A percentile compares a stretch with the other conserved stretches of the same genome.
phyloP scores from a whole-genome alignment of 768 basidiomycete species.

The Macrolepiota dolichaula region DNA sequence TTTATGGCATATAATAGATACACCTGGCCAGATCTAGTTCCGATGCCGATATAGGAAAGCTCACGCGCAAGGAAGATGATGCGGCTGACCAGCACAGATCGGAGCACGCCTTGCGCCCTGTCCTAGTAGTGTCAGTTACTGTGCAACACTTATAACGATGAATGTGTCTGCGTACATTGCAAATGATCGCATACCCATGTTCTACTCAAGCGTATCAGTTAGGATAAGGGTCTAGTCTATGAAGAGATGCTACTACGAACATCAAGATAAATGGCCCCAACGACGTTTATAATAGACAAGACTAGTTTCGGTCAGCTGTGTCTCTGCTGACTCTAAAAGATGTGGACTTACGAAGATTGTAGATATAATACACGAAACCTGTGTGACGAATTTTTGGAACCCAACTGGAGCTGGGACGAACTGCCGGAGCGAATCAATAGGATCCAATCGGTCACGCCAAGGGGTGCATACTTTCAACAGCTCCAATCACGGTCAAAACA shows the following conservation, averaged over 20 bases:
- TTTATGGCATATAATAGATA: too few relatives aligned
- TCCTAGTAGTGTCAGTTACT: too few relatives aligned
- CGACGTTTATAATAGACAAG: not conserved
- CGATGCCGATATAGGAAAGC: not conserved
- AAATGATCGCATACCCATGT: not conserved
- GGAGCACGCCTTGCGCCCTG: conserved; percentile 1
- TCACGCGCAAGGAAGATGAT: conserved; percentile 4
- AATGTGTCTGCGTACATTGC: not conserved
- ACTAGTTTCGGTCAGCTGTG: not conserved
- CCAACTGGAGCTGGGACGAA: not conserved
- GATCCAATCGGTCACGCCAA: not conserved
- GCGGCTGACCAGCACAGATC: conserved; percentile 1
- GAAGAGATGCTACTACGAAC: not conserved
- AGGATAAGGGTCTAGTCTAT: too few relatives aligned
- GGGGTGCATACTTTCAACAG: not conserved
- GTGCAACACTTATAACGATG: too few relatives aligned
- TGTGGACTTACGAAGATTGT: not conserved
- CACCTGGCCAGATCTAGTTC: too few relatives aligned
- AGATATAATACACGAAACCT: conserved; percentile 2
- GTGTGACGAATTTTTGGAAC: conserved; percentile 1
- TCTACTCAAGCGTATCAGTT: not conserved
- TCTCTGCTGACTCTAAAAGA: not conserved
- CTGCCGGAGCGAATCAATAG: not conserved
- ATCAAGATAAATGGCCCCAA: not conserved
- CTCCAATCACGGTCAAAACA: not conserved